Conservation (phyloP, 176 grass and related monocot genomes). For the Luzula sylvatica region DNA sequence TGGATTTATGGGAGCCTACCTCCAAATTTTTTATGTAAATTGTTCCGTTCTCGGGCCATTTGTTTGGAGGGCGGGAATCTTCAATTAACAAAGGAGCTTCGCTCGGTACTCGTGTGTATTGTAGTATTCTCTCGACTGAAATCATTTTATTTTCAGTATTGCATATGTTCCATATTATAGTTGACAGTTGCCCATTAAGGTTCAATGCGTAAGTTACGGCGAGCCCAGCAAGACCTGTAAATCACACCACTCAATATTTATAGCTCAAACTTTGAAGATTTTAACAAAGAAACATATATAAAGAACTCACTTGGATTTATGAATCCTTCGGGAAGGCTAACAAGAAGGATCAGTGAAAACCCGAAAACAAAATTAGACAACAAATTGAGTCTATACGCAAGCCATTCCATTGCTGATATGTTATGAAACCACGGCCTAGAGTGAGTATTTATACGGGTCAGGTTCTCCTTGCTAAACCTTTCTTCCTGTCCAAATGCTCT, state of each 20-base stretch:
- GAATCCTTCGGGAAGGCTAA: conserved; percentile 94
- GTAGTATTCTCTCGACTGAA: conserved; percentile 96
- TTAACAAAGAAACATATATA: conserved; percentile 5
- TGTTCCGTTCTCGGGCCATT: conserved; percentile 73
- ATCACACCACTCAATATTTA: conserved; percentile 5
- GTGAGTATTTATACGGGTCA: conserved; percentile 58
- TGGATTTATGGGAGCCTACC: conserved; percentile 27
- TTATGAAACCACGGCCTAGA: conserved; percentile 91
- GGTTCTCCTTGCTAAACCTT: conserved; percentile 73
- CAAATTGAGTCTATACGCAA: conserved; percentile 85
- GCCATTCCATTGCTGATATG: conserved; percentile 72
- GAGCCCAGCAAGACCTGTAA: conserved; percentile 86
- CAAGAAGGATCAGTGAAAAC: conserved; percentile 73
- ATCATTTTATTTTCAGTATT: conserved; percentile 98
- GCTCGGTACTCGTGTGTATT: conserved; percentile 71
- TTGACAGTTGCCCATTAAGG: conserved; percentile 68
- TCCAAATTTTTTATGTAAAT: conserved; percentile 76
- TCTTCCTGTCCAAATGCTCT: conserved; percentile 80
- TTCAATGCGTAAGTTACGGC: conserved; percentile 92
- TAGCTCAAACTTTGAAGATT: not conserved
- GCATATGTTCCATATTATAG: conserved; percentile 91
- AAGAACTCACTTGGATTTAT: conserved; percentile 88
- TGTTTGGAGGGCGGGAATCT: conserved; percentile 28
- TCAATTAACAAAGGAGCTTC: conserved; percentile 88
- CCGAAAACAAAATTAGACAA: conserved; percentile 88